phyloP scores from a whole-genome alignment of 345 rosid genomes.

The Linum lewisii region DNA sequence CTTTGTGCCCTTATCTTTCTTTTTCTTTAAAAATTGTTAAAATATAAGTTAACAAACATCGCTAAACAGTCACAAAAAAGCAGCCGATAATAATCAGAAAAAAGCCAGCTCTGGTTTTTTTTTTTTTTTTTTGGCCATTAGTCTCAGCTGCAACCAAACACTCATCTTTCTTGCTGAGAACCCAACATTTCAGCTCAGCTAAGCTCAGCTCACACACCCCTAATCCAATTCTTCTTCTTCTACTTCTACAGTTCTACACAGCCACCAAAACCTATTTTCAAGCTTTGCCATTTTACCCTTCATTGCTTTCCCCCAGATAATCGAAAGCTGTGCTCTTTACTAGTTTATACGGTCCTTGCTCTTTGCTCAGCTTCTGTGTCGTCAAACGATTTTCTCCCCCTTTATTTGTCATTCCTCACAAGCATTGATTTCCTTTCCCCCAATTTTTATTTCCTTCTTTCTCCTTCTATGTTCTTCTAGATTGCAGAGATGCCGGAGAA shows the following conservation, averaged over 20 bases:
- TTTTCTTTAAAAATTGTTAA: too few relatives aligned
- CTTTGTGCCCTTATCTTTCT: too few relatives aligned
- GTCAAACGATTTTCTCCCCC: background rate
- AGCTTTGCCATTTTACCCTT: too few relatives aligned
- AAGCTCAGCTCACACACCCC: background rate
- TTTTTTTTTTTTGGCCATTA: background rate
- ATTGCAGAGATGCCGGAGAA: slow-evolving; percentile 58
- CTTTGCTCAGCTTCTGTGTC: background rate
- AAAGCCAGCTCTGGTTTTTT: too few relatives aligned
- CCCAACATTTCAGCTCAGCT: too few relatives aligned
- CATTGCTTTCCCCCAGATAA: background rate
- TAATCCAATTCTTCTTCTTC: too few relatives aligned
- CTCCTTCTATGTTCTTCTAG: background rate
- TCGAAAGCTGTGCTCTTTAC: background rate
- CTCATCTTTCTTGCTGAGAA: background rate
- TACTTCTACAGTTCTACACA: background rate
- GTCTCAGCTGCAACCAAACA: background rate
- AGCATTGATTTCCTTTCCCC: background rate
- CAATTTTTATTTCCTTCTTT: background rate
- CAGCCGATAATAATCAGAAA: too few relatives aligned
- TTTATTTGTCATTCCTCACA: background rate
- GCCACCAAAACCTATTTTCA: too few relatives aligned
- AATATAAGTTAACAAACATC: too few relatives aligned
- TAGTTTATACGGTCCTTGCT: background rate
- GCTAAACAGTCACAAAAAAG: too few relatives aligned